Percentiles rank a stretch among this genome's conserved stretches.
Conservation (phyloP, 2,329 filamentous ascomycete species). For the Periconia digitata region DNA sequence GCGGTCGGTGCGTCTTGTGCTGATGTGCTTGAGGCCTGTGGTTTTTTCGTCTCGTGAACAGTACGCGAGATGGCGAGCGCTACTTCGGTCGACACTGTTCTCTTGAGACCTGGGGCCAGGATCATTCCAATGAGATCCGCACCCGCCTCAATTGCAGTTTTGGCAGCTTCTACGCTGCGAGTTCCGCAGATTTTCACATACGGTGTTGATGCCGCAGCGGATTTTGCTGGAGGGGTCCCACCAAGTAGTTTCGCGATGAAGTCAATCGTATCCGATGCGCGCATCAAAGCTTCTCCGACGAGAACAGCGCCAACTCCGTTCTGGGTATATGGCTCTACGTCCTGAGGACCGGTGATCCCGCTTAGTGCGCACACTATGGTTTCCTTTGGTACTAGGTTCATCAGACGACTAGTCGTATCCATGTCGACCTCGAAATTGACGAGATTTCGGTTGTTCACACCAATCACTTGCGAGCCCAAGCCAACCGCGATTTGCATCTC, state of each 20-base stretch:
- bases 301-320: conserved; percentile 92
- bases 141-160: conserved; percentile 77
- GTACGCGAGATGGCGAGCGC: conserved; percentile 78
- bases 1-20: conserved; percentile 29
- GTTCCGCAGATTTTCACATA: conserved; percentile 97
- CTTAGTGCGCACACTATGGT: conserved; percentile 93
- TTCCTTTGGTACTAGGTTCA: conserved; percentile 80
- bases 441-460: conserved; percentile 96
- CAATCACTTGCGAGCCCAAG: conserved; percentile 86
- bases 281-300: conserved; percentile 95
- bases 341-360: conserved; percentile 85
- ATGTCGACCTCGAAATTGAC: conserved; percentile 97
- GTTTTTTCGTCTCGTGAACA: conserved; percentile 61
- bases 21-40: conserved; percentile 20
- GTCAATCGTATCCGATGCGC: conserved; percentile 74
- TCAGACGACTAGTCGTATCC: conserved; percentile 83
- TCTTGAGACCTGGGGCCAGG: conserved; percentile 76
- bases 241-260: conserved; percentile 88
- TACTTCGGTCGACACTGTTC: conserved; percentile 76
- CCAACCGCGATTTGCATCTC: conserved; percentile 89
- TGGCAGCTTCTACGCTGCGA: conserved; percentile 76
- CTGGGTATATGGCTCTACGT: conserved; percentile 83
- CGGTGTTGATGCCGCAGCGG: conserved; percentile 34
- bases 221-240: conserved; percentile 36
- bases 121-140: conserved; percentile 95